Evolutionary conservation across 352 stramenopile species (phyloP).

Genomic region (Globisporangium alternatum): DNA sequence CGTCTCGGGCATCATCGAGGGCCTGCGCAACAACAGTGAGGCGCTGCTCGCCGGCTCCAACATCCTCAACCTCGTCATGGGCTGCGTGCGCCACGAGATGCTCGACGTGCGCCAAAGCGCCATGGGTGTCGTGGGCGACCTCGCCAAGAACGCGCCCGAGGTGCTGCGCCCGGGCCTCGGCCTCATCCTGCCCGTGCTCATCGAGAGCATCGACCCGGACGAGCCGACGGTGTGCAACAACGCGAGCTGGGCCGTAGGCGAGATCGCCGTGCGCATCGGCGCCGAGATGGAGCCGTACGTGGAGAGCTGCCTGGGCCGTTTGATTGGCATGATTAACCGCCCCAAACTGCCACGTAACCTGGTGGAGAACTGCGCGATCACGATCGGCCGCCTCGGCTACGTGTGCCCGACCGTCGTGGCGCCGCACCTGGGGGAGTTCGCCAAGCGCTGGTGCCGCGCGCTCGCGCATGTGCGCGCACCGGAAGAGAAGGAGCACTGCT

Average conservation of each 20-base stretch:
- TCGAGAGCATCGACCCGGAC: slow-evolving; percentile 87
- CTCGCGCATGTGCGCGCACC: slow-evolving; percentile 80
- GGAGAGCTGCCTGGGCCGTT: slow-evolving; percentile 52
- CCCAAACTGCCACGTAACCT: slow-evolving; percentile 85
- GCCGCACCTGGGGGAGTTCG: slow-evolving; percentile 82
- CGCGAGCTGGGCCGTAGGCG: slow-evolving; percentile 88
- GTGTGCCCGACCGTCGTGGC: slow-evolving; percentile 82
- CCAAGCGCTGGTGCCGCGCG: slow-evolving; percentile 85
- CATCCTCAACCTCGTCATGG: slow-evolving; percentile 86
- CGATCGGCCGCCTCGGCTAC: slow-evolving; percentile 84
- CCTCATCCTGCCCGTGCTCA: slow-evolving; percentile 79
- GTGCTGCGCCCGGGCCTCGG: slow-evolving; percentile 70
- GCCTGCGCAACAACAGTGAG: slow-evolving; percentile 72
- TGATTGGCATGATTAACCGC: slow-evolving; percentile 88
- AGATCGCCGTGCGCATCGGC: slow-evolving; percentile 85
- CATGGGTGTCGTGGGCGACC: slow-evolving; percentile 87
- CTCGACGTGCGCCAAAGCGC: slow-evolving; percentile 87
- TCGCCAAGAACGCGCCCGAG: slow-evolving; percentile 81
- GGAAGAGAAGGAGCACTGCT: slow-evolving; percentile 90
- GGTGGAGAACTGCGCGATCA: slow-evolving; percentile 90
- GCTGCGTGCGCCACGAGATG: slow-evolving; percentile 83
- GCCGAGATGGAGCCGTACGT: slow-evolving; percentile 86
- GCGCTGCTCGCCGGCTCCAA: slow-evolving; percentile 78
- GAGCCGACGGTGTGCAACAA: slow-evolving; percentile 91
- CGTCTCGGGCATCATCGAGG: slow-evolving; percentile 88